Conservation (phyloP, 305 asterid species). For the Fraxinus albicans region DNA sequence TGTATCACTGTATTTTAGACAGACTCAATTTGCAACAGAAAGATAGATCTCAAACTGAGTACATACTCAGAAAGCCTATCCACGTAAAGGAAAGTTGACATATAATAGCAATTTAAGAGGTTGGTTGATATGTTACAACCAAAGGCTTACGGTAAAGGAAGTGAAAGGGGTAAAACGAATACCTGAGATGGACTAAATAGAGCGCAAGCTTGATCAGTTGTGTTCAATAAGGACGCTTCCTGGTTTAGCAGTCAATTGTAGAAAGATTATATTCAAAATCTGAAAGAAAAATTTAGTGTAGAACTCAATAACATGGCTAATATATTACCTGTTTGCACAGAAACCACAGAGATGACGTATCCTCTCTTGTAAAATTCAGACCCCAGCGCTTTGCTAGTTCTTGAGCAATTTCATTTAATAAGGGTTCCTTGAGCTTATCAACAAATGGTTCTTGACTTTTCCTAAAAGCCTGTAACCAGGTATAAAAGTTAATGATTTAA, state of each 20-base stretch:
- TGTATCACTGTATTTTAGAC: constrained; percentile 3
- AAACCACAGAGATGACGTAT: constrained; percentile 38
- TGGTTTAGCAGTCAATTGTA: not conserved
- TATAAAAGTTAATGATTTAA: constrained; percentile 6
- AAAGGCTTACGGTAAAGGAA: not conserved
- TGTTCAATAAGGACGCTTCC: constrained; percentile 70
- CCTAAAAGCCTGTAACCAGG: constrained; percentile 58
- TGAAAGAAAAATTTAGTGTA: not conserved
- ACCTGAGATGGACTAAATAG: constrained; percentile 83
- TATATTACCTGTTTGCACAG: not conserved
- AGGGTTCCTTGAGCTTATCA: constrained; percentile 73
- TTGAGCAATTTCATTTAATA: constrained; percentile 57
- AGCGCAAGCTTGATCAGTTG: constrained; percentile 81
- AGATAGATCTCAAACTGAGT: constrained; percentile 14
- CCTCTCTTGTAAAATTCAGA: constrained; percentile 61
- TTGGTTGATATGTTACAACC: not conserved
- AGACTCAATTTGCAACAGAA: not conserved
- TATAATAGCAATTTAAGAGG: not conserved
- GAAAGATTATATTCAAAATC: not conserved
- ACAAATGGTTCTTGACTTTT: constrained; percentile 82
- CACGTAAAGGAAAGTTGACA: not conserved
- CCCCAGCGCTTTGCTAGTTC: constrained; percentile 62
- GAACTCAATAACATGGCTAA: not conserved
- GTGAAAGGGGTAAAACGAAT: constrained; percentile 9
- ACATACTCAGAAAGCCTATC: constrained; percentile 17